Evolutionary conservation across 1,284 basidiomycete genomes (phyloP), one percentile per base, ranked within the genome.

Genomic region (Apiotrichum siamense): DNA sequence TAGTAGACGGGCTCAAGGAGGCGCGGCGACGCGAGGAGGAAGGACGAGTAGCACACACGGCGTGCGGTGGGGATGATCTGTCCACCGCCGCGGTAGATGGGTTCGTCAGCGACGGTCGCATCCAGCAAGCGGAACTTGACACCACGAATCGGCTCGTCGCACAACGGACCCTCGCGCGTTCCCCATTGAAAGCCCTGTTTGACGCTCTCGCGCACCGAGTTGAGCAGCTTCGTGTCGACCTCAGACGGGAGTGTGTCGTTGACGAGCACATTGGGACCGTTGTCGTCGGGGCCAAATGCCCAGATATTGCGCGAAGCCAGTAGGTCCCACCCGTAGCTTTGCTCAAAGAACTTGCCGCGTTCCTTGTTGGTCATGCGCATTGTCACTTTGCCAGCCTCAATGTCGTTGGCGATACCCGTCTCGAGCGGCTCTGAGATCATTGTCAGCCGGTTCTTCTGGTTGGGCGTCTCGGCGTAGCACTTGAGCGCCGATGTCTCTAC

Each of bases 171-270:
- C 77, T 99, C 96, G 40, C 94, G 80, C 44, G 94, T 85, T 50
- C 89, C 96, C 96, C 96, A 98, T 70, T 97, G 96, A 84, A 98
- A 99, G 29, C 96, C 96, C 75, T 98, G 96, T 75, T 91, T 94
- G 67, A 98, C 86, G 61, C 90, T 87, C 64, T 98, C 94, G 73
- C 86, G 92, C 47, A 97, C 88, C 15, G 85, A 84, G 32, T 82
- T 83, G 50, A 99, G 76, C 54, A 91, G 66, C 73, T 92, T 96
- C 76, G 97, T 97, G 77, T 99, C 94, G 42, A 93, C 81, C 77
- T 97, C 90, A 17, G 87, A 89, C 4, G 96, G 94, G 41, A 98
- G 75, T 1, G 96, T 97, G 69, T 98, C 96, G 72, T 99, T 94
- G 61, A 98, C 77, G 43, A 98, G 75, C 50, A 96, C 82, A 73